These are phyloP conservation scores for Iodosphaeria phyllophila DNA, from an alignment of 2,329 filamentous ascomycete species.

Conservation along the genomic window DNA sequence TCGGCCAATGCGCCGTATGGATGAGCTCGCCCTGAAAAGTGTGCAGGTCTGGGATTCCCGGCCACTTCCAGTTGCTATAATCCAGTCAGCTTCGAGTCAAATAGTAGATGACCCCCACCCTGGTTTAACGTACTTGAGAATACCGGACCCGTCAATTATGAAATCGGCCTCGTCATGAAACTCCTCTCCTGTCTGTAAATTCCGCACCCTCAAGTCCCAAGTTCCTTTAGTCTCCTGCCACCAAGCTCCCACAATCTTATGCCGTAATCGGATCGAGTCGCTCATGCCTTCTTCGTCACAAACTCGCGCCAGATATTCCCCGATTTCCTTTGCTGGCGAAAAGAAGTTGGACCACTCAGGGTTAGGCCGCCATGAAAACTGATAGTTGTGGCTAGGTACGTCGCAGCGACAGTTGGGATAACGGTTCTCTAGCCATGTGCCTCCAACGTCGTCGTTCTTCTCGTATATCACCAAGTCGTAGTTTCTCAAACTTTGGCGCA, in stretches of 20 bases:
- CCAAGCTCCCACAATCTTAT: slow-evolving; percentile 20
- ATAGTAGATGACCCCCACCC: slow-evolving; percentile 1
- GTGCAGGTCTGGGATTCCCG: slow-evolving; percentile 25
- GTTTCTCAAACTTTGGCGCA: slow-evolving; percentile 20
- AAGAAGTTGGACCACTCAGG: slow-evolving; percentile 40
- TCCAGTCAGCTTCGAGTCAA: slow-evolving; percentile 4
- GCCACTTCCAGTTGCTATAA: slow-evolving; percentile 32
- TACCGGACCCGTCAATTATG: slow-evolving; percentile 28
- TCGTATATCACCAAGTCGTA: slow-evolving; percentile 33
- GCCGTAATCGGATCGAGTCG: slow-evolving; percentile 22
- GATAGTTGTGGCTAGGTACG: slow-evolving; percentile 40
- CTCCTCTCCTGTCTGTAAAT: slow-evolving; percentile 18
- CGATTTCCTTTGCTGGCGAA: slow-evolving; percentile 33
- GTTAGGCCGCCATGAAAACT: slow-evolving; percentile 42
- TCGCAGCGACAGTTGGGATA: slow-evolving; percentile 40
- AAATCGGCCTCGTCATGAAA: slow-evolving; percentile 28
- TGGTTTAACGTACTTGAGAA: slow-evolving; percentile 24
- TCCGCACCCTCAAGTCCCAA: slow-evolving; percentile 22
- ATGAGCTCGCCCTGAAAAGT: slow-evolving; percentile 27
- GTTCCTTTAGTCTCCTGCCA: slow-evolving; percentile 24
- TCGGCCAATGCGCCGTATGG: slow-evolving; percentile 34
- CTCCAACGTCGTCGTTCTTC: slow-evolving; percentile 34
- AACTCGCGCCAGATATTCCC: slow-evolving; percentile 28
- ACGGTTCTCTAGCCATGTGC: slow-evolving; percentile 39
- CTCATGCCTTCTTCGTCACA: slow-evolving; percentile 28